These are phyloP conservation scores for Ulota crispa DNA, from an alignment of 225 moss, liverwort and hornwort genomes.

Conservation along the genomic window DNA sequence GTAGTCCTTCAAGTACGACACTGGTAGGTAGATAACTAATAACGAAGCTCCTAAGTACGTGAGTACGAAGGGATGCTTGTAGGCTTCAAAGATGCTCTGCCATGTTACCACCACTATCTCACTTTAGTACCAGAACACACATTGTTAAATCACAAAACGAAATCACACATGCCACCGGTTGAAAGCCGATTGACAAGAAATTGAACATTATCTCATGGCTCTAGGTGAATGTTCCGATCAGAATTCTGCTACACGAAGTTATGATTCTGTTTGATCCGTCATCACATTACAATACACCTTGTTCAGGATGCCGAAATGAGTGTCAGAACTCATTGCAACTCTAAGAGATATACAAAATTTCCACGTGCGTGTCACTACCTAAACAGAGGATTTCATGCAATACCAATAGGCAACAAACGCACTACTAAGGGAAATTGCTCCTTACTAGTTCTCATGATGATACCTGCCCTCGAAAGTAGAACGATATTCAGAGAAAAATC, in stretches of 20 bases:
- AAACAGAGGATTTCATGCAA: background rate
- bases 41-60: slow-evolving; percentile 96
- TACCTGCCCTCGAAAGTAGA: background rate
- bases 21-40: slow-evolving; percentile 76
- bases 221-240: background rate
- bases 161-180: background rate
- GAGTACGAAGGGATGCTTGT: slow-evolving; percentile 92
- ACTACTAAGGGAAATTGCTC: background rate
- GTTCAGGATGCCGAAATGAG: background rate
- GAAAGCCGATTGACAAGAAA: background rate
- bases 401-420: background rate
- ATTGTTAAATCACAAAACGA: background rate
- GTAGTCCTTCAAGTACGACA: slow-evolving; percentile 66
- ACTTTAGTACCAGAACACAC: slow-evolving; percentile 1
- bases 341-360: background rate
- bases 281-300: background rate
- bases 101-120: slow-evolving; percentile 7
- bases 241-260: background rate
- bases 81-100: slow-evolving; percentile 92
- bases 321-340: background rate
- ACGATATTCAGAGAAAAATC: background rate
- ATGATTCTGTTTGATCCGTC: background rate
- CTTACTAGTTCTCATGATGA: background rate
- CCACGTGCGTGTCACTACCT: background rate
- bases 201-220: background rate